Evolutionary conservation across 1,284 basidiomycete genomes (phyloP).

Genomic region (Irpex sp.): DNA sequence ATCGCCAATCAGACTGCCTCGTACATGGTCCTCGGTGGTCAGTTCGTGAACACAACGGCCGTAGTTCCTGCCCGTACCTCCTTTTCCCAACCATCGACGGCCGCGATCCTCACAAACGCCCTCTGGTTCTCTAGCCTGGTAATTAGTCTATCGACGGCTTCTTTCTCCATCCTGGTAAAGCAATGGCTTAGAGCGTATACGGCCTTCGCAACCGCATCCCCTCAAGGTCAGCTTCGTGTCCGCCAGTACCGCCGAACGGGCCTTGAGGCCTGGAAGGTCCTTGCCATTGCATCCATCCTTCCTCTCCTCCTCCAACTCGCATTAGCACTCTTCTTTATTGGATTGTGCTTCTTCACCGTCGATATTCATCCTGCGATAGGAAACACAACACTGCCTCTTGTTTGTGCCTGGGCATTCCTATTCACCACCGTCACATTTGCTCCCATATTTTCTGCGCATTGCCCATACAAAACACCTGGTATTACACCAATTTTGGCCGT

Average conservation of each 20-base stretch:
- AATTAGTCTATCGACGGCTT: conserved; percentile 13
- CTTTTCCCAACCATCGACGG: not conserved
- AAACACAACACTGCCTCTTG: not conserved
- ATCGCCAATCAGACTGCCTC: too few species aligned
- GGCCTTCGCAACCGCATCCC: not conserved
- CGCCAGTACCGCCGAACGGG: conserved; percentile 9
- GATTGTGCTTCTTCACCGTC: conserved; percentile 11
- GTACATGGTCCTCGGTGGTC: too few species aligned
- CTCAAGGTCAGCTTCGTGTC: conserved; percentile 3
- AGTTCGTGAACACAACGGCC: not conserved
- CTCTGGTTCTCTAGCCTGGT: conserved; percentile 16
- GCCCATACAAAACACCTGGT: conserved; percentile 5
- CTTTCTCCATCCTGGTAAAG: conserved; percentile 14
- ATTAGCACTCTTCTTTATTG: conserved; percentile 15
- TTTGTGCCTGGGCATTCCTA: not conserved
- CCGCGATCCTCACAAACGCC: conserved; percentile 3
- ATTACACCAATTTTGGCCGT: not conserved
- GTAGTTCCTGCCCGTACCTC: not conserved
- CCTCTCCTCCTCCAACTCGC: conserved; percentile 15
- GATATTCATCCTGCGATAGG: conserved; percentile 6
- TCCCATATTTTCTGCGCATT: not conserved
- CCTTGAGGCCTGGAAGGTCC: conserved; percentile 9
- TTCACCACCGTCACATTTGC: not conserved
- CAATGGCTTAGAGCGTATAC: conserved; percentile 15
- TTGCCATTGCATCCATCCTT: conserved; percentile 11